Conservation (phyloP, 495 filamentous ascomycete genomes). For the Aspergillus bridgeri region DNA sequence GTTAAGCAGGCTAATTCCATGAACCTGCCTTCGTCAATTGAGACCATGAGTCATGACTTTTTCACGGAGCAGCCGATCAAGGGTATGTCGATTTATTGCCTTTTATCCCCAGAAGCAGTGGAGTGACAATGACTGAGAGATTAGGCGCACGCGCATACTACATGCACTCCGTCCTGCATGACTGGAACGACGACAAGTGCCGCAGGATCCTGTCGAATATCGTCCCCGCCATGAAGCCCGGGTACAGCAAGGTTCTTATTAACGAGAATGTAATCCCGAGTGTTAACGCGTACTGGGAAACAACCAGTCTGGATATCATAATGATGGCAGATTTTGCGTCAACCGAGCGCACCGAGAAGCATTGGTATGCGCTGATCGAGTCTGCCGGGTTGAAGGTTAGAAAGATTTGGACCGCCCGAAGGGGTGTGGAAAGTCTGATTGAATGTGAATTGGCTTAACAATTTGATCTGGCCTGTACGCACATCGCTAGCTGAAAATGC, state of each 20-base stretch:
- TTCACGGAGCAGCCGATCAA: constrained; percentile 43
- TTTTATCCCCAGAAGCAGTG: background rate
- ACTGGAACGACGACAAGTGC: constrained; percentile 45
- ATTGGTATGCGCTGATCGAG: constrained; percentile 23
- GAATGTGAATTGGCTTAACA: constrained; percentile 26
- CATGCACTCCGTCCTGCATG: constrained; percentile 41
- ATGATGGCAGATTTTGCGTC: constrained; percentile 23
- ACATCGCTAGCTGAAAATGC: too few species aligned
- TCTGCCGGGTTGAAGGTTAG: constrained; percentile 25
- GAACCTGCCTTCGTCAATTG: constrained; percentile 25
- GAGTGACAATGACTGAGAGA: too few species aligned
- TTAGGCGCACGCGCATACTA: constrained; percentile 41
- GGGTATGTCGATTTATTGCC: constrained; percentile 34
- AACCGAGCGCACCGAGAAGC: constrained; percentile 22
- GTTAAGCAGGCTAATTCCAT: constrained; percentile 9
- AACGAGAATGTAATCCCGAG: constrained; percentile 32
- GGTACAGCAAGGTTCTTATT: constrained; percentile 35
- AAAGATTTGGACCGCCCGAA: constrained; percentile 24
- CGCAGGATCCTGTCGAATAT: constrained; percentile 35
- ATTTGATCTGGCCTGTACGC: background rate
- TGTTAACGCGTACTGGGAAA: constrained; percentile 20
- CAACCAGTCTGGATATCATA: constrained; percentile 23
- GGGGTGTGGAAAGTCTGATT: constrained; percentile 29
- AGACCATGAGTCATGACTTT: constrained; percentile 45
- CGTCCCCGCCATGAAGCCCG: constrained; percentile 29